A percentile compares a stretch with the other conserved stretches of the same genome.
phyloP scores from a whole-genome alignment of 192 early-diverging fungal genomes.

The Coemansia sp. region DNA sequence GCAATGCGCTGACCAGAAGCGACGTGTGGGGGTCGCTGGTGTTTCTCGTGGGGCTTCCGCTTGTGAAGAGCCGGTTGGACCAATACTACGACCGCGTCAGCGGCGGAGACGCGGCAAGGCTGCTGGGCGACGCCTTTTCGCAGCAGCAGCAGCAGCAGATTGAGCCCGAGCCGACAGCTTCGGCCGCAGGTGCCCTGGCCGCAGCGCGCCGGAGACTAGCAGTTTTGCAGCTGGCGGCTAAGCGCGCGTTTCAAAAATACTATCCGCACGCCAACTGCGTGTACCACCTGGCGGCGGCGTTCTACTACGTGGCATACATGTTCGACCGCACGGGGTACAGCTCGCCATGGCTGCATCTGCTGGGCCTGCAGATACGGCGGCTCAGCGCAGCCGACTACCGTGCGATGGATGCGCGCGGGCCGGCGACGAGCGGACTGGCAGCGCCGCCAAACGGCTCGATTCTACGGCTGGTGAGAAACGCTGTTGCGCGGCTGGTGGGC shows the following conservation, averaged over 20 bases:
- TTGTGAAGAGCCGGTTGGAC: constrained; percentile 72
- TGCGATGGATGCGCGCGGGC: constrained; percentile 46
- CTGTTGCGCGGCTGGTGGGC: constrained; percentile 53
- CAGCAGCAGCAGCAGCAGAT: not conserved
- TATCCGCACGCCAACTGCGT: constrained; percentile 75
- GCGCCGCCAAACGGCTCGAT: constrained; percentile 45
- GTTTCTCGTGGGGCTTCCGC: constrained; percentile 71
- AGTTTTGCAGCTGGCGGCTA: not conserved
- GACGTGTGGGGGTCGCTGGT: constrained; percentile 66
- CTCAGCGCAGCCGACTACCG: constrained; percentile 78
- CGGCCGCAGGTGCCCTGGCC: not conserved
- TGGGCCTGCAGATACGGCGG: constrained; percentile 76
- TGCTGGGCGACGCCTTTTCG: constrained; percentile 61
- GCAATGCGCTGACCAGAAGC: constrained; percentile 42
- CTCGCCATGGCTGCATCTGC: constrained; percentile 79
- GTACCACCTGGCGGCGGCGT: constrained; percentile 64
- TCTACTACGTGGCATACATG: constrained; percentile 80
- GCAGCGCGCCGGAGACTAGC: not conserved
- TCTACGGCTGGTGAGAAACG: constrained; percentile 37
- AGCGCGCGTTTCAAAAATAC: constrained; percentile 54
- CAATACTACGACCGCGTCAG: constrained; percentile 64
- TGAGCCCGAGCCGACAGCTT: not conserved
- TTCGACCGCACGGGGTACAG: constrained; percentile 82
- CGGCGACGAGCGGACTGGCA: constrained; percentile 40
- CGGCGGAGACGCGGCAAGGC: constrained; percentile 60